Evolutionary conservation across 1,139 yeast species (phyloP), one percentile per base, ranked within the genome.

Genomic region (Debaryomyces robertsiae): DNA sequence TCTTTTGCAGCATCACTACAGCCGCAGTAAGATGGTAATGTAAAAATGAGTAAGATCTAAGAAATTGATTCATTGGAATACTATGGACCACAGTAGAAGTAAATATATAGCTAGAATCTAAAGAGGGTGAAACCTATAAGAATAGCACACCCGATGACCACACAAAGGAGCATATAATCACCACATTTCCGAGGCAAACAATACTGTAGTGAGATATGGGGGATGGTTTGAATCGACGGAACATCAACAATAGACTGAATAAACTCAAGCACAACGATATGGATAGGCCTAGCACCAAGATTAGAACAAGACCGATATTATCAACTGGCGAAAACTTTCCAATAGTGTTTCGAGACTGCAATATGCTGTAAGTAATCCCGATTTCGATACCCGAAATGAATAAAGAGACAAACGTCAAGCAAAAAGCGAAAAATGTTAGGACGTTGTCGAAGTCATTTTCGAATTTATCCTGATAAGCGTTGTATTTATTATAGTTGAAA

Each of bases 361-460:
- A 49, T 6, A 71, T 54, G 32, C 70, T 64, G 49, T 65, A 67
- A 9, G 71, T 59, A n/a, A 72, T 67, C 3, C 77, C 78, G 23
- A 67, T 52, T 45, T 69, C 74, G 25, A 72, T 62, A n/a, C 76
- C 75, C 9, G 72, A 60, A 11, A 71, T 58, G 48, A 73, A 70
- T 9, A 67, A 47, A 28, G 73, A 62, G 16, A 67, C 52, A 32
- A 69, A 54, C 37, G 61, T 61, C 30, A 69, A 61, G 27, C 69
- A 55, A 46, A 71, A 66, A 52, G 70, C 70, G 38, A 69, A 58
- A 45, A 63, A 62, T 16, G 75, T 71, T 50, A 5, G 69, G 61
- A 44, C 57, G 58, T 46, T 28, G 35, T 39, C 42, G 18, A 17
- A 39, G 11, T 39, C 42, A 17, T 29, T 17, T 23, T 39, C 42